Percentiles rank a stretch among this genome's conserved stretches.
Evolutionary conservation across 2,329 filamentous ascomycete genomes (phyloP).

Genomic region (Fusarium phyllophilum): DNA sequence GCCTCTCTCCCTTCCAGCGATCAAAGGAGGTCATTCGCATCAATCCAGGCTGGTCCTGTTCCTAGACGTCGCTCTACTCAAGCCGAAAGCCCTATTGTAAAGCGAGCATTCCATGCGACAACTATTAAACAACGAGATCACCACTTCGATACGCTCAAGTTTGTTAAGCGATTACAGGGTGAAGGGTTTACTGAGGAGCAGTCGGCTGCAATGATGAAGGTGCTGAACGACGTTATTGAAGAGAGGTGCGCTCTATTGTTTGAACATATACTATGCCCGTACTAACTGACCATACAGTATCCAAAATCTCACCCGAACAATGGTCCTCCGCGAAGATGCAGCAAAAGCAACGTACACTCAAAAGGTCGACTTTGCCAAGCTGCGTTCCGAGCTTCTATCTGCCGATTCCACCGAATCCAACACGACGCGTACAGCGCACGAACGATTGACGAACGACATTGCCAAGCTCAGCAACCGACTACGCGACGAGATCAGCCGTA

Average conservation of each 20-base stretch:
- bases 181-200: conserved; percentile 98
- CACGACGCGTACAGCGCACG: conserved; percentile 88
- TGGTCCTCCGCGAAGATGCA: conserved; percentile 95
- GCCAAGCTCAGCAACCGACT: conserved; percentile 91
- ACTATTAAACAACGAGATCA: conserved; percentile 74
- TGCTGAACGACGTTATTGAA: conserved; percentile 95
- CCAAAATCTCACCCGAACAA: conserved; percentile 95
- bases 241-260: conserved; percentile 70
- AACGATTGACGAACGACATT: conserved; percentile 92
- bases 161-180: conserved; percentile 87
- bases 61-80: conserved; percentile 13
- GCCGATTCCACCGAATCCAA: conserved; percentile 91
- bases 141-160: conserved; percentile 98
- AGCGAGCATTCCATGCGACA: conserved; percentile 75
- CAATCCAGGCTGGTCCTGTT: conserved; percentile 32
- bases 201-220: conserved; percentile 97
- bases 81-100: conserved; percentile 38
- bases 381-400: conserved; percentile 91
- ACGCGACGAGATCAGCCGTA: conserved; percentile 92
- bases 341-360: conserved; percentile 83
- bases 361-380: conserved; percentile 98
- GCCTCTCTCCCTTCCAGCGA: conserved; percentile 22
- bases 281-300: conserved; percentile 66
- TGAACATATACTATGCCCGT: neutral
- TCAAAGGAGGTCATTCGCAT: conserved; percentile 34